Base-by-base conservation (phyloP, 352 stramenopile species). In the Globisporangium uncinulatum region DNA sequence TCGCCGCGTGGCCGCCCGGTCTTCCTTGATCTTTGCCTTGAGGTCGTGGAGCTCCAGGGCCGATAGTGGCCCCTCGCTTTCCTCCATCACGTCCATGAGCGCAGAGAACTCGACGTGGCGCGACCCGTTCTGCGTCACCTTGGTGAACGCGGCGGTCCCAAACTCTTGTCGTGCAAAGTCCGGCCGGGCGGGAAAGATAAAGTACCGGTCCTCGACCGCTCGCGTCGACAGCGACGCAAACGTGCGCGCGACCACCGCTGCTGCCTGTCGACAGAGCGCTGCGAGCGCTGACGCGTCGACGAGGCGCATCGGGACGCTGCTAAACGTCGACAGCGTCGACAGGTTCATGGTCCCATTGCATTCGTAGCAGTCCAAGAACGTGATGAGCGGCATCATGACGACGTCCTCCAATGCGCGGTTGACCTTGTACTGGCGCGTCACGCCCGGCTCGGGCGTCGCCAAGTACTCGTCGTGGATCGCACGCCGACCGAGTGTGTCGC, bases 311-410 rank as follows among this genome's bases (percentile, higher is more conserved):
- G 8, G 19, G 36, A 55, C 4, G 6, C 32, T 31, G 9, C 36
- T 32, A 14, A 45, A 46, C 5, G 15, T 20, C 6, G 63, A 54
- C 4, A 66, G 32, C 13, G 39, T 43, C 10, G 15, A 60, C 42
- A 60, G 19, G 14, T 65, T 39, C 19, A 68, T 43, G 13, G 45
- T 63, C 20, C 63, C 67, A 52, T 79, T 61, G 5, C 37, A 17
- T 4, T 76, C 54, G 43, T 73, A 31, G 29, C 45, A 65, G 46
- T 79, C 68, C 36, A 75, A 52, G 2, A 76, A 54, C 36, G 59
- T 44, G 46, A 76, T 50, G 32, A 74, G 44, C n/a, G 57, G 37
- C 10, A 67, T 37, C 60, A 70, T 59, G 19, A 74, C 65, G 6
- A 51, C 59, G 20, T 70, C 56, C 32, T 74, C 64, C 6, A 70